Percentiles rank a stretch among this genome's conserved stretches.
These are phyloP conservation scores for Heracleum sosnowskyi DNA, from an alignment of 129 eudicot species.

Conservation along the genomic window DNA sequence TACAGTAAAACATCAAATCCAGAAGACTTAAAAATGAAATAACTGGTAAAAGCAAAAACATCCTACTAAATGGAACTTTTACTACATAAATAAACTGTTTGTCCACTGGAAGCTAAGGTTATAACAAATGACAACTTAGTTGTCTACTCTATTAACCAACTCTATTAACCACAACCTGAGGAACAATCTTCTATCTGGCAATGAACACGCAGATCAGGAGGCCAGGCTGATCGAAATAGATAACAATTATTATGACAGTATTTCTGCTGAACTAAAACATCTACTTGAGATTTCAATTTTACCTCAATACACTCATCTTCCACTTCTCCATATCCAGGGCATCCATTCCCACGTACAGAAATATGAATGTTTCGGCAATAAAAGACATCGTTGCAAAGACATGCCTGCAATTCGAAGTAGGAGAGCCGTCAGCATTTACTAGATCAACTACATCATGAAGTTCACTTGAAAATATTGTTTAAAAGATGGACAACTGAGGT, in stretches of 20 bases:
- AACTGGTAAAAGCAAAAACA: background rate
- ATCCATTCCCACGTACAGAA: slow-evolving; percentile 91
- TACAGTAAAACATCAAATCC: too few relatives aligned
- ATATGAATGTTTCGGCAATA: slow-evolving; percentile 94
- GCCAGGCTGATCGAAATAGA: background rate
- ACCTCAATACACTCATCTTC: slow-evolving; percentile 77
- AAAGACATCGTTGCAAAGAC: slow-evolving; percentile 89
- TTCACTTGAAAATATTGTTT: background rate
- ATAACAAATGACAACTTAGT: too few relatives aligned
- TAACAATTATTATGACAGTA: background rate
- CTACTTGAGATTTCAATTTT: background rate
- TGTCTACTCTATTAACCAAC: background rate
- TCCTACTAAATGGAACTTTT: background rate
- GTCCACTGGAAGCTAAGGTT: background rate
- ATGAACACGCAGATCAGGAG: background rate
- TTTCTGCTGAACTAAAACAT: background rate
- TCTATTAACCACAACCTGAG: background rate
- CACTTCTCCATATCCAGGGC: slow-evolving; percentile 85
- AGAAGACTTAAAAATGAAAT: background rate
- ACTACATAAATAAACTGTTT: background rate
- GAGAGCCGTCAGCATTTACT: background rate
- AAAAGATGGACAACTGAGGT: background rate
- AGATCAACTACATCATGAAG: background rate
- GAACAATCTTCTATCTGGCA: background rate
- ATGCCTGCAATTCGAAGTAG: slow-evolving; percentile 44